Conservation (phyloP, 176 grass and related monocot genomes). For the Carex cristatella region DNA sequence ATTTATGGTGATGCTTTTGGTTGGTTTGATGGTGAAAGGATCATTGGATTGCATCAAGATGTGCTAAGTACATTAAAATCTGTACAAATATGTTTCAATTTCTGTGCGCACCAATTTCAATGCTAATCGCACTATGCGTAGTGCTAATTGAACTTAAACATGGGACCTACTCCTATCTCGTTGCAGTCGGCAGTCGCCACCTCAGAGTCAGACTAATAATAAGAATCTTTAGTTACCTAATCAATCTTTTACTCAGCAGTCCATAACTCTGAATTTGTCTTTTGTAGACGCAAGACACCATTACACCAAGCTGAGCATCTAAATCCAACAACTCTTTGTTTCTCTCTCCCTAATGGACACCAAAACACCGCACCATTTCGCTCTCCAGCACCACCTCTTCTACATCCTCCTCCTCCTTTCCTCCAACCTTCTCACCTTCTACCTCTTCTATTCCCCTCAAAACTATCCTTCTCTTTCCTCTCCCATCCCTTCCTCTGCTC, state of each 20-base stretch:
- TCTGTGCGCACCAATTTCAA: too few relatives aligned
- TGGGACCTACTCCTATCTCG: too few relatives aligned
- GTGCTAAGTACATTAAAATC: too few relatives aligned
- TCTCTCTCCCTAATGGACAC: slow-evolving; percentile 7
- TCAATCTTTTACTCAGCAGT: background rate
- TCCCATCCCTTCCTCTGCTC: background rate
- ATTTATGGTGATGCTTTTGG: too few relatives aligned
- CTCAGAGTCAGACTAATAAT: background rate
- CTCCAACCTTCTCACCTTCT: slow-evolving; percentile 20
- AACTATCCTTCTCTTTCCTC: background rate
- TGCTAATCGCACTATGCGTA: too few relatives aligned
- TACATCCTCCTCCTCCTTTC: slow-evolving; percentile 22
- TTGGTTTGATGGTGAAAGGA: too few relatives aligned
- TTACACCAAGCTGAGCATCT: background rate
- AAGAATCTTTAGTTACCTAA: background rate
- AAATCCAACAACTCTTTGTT: background rate
- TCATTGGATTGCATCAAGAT: too few relatives aligned
- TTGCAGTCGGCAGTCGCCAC: background rate
- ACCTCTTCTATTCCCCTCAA: slow-evolving; percentile 16
- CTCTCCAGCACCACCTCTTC: background rate
- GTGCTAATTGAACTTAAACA: too few relatives aligned
- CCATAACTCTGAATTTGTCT: background rate
- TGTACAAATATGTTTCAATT: too few relatives aligned
- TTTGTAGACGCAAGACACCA: background rate
- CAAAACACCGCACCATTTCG: background rate